Evolutionary conservation across 2,329 filamentous ascomycete genomes (phyloP).

Genomic region (Cadophora luteo-olivacea): DNA sequence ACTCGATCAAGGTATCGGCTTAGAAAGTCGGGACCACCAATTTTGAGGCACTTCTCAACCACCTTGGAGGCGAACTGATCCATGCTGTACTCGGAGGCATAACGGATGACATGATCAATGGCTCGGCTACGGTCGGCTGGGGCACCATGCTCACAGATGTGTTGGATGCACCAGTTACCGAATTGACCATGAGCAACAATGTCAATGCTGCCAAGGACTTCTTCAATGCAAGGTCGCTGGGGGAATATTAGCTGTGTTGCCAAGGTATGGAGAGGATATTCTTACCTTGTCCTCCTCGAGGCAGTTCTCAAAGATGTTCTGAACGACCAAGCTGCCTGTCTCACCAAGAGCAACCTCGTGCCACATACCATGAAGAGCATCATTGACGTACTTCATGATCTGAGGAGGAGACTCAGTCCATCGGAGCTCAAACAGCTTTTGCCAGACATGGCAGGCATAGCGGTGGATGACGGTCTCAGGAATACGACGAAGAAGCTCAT

Average conservation of each 20-base stretch:
- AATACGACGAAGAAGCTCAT: constrained; percentile 91
- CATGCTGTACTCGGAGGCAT: constrained; percentile 96
- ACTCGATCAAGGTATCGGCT: constrained; percentile 92
- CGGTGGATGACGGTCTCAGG: constrained; percentile 98
- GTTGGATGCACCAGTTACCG: constrained; percentile 99
- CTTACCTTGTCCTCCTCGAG: constrained; percentile 96
- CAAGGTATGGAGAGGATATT: constrained; percentile 2
- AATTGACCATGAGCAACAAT: constrained; percentile 97
- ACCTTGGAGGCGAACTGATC: constrained; percentile 99
- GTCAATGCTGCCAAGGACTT: constrained; percentile 93
- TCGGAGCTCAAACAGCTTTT: constrained; percentile 97
- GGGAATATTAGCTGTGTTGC: constrained; percentile 33
- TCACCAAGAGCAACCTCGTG: constrained; percentile 97
- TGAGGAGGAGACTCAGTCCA: constrained; percentile 95
- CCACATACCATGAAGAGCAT: constrained; percentile 95
- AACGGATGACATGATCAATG: constrained; percentile 92
- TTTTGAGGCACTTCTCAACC: constrained; percentile 98
- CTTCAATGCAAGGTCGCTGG: constrained; percentile 96
- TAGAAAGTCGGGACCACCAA: constrained; percentile 88
- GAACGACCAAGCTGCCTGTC: constrained; percentile 96
- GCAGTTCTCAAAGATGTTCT: constrained; percentile 99
- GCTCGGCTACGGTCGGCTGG: constrained; percentile 91
- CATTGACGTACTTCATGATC: constrained; percentile 98
- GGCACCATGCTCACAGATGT: constrained; percentile 96
- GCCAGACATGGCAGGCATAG: constrained; percentile 99